Evolutionary conservation across 805 yeast genomes (phyloP).

Genomic region (Candida multigemmis): DNA sequence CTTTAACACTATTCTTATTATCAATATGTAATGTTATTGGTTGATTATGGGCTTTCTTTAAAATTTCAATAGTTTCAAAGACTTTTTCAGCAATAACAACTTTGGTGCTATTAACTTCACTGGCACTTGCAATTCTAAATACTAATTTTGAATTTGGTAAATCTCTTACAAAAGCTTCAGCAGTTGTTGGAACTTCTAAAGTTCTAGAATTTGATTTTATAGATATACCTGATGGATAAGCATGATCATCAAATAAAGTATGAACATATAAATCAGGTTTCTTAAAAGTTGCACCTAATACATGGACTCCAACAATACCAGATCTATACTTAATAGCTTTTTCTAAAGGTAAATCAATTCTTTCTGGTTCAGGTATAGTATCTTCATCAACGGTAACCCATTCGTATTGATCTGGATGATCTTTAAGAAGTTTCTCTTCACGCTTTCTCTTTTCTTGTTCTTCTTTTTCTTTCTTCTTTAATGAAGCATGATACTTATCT

Average conservation of each 20-base stretch:
- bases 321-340: constrained; percentile 48
- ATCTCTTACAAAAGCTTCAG: constrained; percentile 62
- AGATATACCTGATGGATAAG: constrained; percentile 49
- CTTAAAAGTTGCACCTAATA: constrained; percentile 40
- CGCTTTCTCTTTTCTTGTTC: constrained; percentile 38
- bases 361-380: constrained; percentile 26
- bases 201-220: constrained; percentile 37
- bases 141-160: constrained; percentile 49
- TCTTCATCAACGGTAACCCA: constrained; percentile 43
- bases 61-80: constrained; percentile 44
- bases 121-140: constrained; percentile 48
- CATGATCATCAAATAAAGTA: constrained; percentile 55
- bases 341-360: constrained; percentile 39
- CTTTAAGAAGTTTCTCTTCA: constrained; percentile 42
- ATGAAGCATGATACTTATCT: constrained; percentile 29
- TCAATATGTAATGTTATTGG: constrained; percentile 39
- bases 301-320: constrained; percentile 52
- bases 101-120: constrained; percentile 34
- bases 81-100: constrained; percentile 45
- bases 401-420: constrained; percentile 55
- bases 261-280: constrained; percentile 46
- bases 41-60: constrained; percentile 37
- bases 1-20: constrained; percentile 24
- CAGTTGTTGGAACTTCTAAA: constrained; percentile 36
- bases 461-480: constrained; percentile 23